A percentile compares a stretch with the other conserved stretches of the same genome.
These are phyloP conservation scores for Fragaria nilgerrensis DNA, from an alignment of 306 rosid species.

Conservation along the genomic window DNA sequence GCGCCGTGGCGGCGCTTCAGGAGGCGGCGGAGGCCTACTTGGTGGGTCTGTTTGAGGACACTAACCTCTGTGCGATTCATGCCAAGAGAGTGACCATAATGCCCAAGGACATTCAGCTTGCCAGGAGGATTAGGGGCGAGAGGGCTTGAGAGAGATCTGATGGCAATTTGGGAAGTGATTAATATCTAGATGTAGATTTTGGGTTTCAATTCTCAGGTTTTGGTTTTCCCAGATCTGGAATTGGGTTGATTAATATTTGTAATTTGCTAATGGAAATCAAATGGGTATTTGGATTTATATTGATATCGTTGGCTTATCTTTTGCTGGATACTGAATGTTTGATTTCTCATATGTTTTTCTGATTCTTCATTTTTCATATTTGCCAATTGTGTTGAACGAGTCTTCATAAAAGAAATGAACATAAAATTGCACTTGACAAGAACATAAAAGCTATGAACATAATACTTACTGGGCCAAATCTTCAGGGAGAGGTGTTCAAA, in stretches of 20 bases:
- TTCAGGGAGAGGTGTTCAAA: no score
- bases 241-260: background rate
- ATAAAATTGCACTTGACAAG: no score
- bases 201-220: background rate
- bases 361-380: background rate
- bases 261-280: background rate
- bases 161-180: background rate
- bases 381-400: background rate
- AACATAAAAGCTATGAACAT: no score
- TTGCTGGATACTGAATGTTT: background rate
- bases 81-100: background rate
- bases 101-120: conserved; percentile 7
- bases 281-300: background rate
- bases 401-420: no score
- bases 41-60: conserved; percentile 4
- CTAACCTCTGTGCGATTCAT: background rate
- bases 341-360: background rate
- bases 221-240: background rate
- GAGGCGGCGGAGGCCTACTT: conserved; percentile 6
- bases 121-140: background rate
- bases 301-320: background rate
- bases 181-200: background rate
- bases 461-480: no score
- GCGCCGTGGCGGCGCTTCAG: conserved; percentile 4
- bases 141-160: background rate